phyloP scores from a whole-genome alignment of 805 yeast species.

The fission yeast (Schizosaccharomyces pombe) region DNA sequence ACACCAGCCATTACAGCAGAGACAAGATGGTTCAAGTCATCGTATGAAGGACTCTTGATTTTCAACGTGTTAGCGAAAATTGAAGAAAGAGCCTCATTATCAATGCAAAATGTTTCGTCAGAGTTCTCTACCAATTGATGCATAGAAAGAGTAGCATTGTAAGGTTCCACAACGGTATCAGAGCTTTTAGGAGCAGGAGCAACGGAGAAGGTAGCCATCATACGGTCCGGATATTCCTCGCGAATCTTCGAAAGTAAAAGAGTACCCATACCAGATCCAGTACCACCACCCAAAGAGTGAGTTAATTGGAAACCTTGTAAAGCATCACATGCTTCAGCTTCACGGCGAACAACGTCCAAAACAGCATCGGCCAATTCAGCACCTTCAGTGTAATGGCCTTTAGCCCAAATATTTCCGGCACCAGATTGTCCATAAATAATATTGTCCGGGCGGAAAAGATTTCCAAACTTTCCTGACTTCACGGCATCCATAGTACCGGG shows the following conservation, averaged over 20 bases:
- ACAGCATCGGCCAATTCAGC: constrained; percentile 86
- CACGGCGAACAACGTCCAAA: constrained; percentile 75
- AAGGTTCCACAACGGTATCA: constrained; percentile 88
- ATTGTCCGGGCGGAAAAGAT: constrained; percentile 80
- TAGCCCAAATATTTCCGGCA: constrained; percentile 95
- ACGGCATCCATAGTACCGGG: constrained; percentile 85
- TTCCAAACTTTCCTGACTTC: constrained; percentile 54
- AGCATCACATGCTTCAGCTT: constrained; percentile 83
- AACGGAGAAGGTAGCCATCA: constrained; percentile 93
- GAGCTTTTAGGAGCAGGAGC: constrained; percentile 81
- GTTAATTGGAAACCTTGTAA: constrained; percentile 87
- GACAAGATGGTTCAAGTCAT: constrained; percentile 61
- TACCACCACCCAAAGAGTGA: constrained; percentile 76
- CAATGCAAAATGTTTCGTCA: constrained; percentile 86
- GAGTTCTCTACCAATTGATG: constrained; percentile 82
- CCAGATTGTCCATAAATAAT: constrained; percentile 74
- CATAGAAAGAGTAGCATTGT: constrained; percentile 76
- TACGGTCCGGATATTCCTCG: constrained; percentile 86
- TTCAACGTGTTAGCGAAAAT: constrained; percentile 72
- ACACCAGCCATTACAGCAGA: constrained; percentile 90
- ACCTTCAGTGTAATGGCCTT: constrained; percentile 92
- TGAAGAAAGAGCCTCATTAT: constrained; percentile 80
- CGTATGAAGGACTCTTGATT: constrained; percentile 54
- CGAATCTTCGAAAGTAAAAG: constrained; percentile 62
- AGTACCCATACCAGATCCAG: constrained; percentile 95